phyloP scores from a whole-genome alignment of 192 early-diverging fungal genomes.

The Podila epigama region DNA sequence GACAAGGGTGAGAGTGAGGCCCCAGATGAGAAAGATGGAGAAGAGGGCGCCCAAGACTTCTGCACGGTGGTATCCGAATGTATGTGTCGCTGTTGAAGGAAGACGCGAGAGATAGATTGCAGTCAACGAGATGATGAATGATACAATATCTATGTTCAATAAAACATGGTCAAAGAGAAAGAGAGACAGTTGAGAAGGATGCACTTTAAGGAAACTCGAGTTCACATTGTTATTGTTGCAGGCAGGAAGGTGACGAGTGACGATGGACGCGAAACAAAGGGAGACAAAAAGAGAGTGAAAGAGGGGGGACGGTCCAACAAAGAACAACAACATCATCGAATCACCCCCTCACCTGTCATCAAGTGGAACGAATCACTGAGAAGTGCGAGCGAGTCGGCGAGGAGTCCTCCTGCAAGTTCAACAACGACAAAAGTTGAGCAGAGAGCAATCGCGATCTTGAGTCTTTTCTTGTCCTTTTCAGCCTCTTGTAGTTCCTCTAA shows the following conservation, averaged over 20 bases:
- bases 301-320: background rate
- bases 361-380: constrained; percentile 81
- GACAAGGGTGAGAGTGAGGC: constrained; percentile 71
- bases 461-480: constrained; percentile 47
- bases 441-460: constrained; percentile 63
- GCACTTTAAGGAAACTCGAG: constrained; percentile 75
- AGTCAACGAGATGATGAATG: constrained; percentile 40
- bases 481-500: constrained; percentile 18
- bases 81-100: constrained; percentile 56
- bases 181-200: constrained; percentile 46
- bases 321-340: background rate
- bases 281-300: constrained; percentile 58
- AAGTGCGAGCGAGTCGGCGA: constrained; percentile 74
- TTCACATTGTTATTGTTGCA: no score
- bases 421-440: constrained; percentile 69
- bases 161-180: background rate
- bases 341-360: constrained; percentile 57
- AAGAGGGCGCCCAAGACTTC: constrained; percentile 81
- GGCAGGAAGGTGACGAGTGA: no score
- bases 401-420: constrained; percentile 68
- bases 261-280: no score
- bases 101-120: constrained; percentile 50
- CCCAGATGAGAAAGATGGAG: constrained; percentile 85
- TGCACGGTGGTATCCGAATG: constrained; percentile 80
- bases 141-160: constrained; percentile 30